These are phyloP conservation scores for Candida sp. DNA, from an alignment of 1,139 yeast genomes.

Conservation along the genomic window DNA sequence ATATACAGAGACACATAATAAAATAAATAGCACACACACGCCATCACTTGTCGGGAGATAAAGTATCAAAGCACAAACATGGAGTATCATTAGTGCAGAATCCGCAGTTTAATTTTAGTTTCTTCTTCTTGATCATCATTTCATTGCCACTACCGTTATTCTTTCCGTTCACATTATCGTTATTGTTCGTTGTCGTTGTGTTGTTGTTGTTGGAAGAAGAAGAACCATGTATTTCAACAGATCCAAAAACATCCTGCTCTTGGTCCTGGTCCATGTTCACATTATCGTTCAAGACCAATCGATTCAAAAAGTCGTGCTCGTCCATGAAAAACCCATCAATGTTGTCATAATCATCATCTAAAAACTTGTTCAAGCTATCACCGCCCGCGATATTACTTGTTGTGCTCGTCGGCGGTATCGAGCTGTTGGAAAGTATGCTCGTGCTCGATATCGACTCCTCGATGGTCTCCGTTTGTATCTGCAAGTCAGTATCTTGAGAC, in stretches of 20 bases:
- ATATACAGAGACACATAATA: slow-evolving; percentile 12
- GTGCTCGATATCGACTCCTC: slow-evolving; percentile 11
- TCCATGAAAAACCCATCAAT: slow-evolving; percentile 16
- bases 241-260: slow-evolving; percentile 16
- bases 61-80: slow-evolving; percentile 45
- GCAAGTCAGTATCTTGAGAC: slow-evolving; percentile 6
- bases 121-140: slow-evolving; percentile 12
- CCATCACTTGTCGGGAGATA: slow-evolving; percentile 14
- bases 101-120: slow-evolving; percentile 35
- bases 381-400: slow-evolving; percentile 9
- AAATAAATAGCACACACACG: slow-evolving; percentile 1
- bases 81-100: slow-evolving; percentile 46
- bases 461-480: slow-evolving; percentile 18
- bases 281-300: slow-evolving; percentile 15
- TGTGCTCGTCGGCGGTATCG: slow-evolving; percentile 4
- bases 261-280: neutral
- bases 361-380: slow-evolving; percentile 6
- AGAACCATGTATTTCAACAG: slow-evolving; percentile 15
- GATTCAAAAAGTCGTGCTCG: slow-evolving; percentile 20
- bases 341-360: slow-evolving; percentile 13
- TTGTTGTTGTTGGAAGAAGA: neutral
- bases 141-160: slow-evolving; percentile 9
- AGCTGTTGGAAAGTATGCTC: neutral
- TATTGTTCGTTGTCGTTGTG: neutral
- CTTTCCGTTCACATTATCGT: neutral